Base-by-base conservation (phyloP, 106 monocot species). In the Allium fistulosum region DNA sequence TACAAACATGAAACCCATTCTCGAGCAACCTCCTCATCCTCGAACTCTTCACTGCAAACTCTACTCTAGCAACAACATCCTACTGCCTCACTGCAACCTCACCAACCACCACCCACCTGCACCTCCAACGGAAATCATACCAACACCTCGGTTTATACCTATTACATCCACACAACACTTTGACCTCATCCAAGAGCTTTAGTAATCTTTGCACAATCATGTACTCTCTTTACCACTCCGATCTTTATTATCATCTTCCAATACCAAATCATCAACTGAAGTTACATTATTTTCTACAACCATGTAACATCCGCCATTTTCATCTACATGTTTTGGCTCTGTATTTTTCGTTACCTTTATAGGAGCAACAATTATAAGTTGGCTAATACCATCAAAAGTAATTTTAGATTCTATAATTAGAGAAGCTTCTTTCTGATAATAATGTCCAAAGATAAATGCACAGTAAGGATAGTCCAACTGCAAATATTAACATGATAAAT, bases 391-490 rank as follows among this genome's bases (percentile, higher is more conserved):
- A 37, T 87, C 82, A 26, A 87, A 84, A 16, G 69, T 57, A 59
- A 60, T 75, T 66, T 62, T 89, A 59, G 66, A 65, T 66, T 92
- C 87, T 16, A 65, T 79, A 27, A 97, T 90, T 28, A 87, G 63
- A 11, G 76, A 53, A 57, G 89, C 84, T 62, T 88, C 97, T 53
- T 87, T 89, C 8, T 82, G 80, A 69, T 90, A 97, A 63, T 92
- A 97, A 2, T 89, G 84, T 11, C 92, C 97, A 56, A 92, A 97
- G 60, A 88, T 87, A 62, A 73, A 85, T 6, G 87, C 82, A 66
- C 92, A 85, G 46, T 92, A 92, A 6, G 92, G 92, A 75, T 77
- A 97, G 53, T 74, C 97, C 55, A 90, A 84, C 97, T 97, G 46
- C 8, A 75, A 63, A 58, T 37, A 37, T 37, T 37, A 37, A 37